Evolutionary conservation across 2,329 filamentous ascomycete species (phyloP).

Genomic region (Penicillium sp.): DNA sequence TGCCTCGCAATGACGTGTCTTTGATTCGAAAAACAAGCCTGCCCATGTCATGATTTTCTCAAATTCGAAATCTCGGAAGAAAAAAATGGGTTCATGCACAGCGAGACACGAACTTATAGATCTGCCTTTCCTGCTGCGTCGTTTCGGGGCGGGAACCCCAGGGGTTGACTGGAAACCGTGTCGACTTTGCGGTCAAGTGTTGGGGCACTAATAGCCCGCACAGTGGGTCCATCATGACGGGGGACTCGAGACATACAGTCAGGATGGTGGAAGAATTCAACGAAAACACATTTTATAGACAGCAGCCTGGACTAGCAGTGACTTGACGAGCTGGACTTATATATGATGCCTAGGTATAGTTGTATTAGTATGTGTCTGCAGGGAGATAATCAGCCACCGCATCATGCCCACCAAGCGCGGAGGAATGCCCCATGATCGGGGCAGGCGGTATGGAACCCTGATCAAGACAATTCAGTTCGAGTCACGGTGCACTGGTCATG

Average conservation of each 20-base stretch:
- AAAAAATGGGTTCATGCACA: background rate
- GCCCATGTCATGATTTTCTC: too few relatives aligned
- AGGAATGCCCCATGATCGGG: constrained; percentile 20
- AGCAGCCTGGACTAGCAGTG: background rate
- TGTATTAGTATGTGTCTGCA: background rate
- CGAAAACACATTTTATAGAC: background rate
- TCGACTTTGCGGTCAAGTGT: constrained; percentile 26
- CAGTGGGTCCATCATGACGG: constrained; percentile 19
- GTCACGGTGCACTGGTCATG: background rate
- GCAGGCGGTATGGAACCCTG: constrained; percentile 20
- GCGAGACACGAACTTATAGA: background rate
- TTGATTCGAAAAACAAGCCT: too few relatives aligned
- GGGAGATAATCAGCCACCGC: constrained; percentile 1
- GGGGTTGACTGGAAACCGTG: constrained; percentile 1
- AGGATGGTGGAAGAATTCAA: background rate
- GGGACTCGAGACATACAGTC: background rate
- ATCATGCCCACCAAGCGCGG: background rate
- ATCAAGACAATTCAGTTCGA: constrained; percentile 4
- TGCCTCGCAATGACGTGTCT: background rate
- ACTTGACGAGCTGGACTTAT: background rate
- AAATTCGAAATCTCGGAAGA: background rate
- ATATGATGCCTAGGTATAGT: background rate
- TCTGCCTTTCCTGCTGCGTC: background rate
- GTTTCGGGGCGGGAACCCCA: background rate
- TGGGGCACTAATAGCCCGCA: constrained; percentile 10